Evolutionary conservation across 2,329 filamentous ascomycete genomes (phyloP).

Genomic region (Diaporthe vexans): DNA sequence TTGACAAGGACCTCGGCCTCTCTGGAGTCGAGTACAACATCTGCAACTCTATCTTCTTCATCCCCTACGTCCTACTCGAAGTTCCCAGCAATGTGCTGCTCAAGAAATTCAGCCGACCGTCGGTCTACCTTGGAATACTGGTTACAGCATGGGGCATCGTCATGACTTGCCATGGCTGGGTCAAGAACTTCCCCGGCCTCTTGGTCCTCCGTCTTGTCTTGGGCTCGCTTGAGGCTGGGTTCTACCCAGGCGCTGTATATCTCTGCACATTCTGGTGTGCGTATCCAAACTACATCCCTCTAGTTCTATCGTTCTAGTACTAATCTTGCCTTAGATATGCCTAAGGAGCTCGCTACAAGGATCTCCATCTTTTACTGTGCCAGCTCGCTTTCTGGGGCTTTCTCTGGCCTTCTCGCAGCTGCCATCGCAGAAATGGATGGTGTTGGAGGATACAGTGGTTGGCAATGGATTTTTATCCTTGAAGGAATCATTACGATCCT

Average conservation of each 20-base stretch:
- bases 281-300: constrained; percentile 39
- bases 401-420: constrained; percentile 72
- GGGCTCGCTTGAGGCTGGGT: constrained; percentile 74
- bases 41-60: constrained; percentile 80
- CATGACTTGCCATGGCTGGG: constrained; percentile 68
- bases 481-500: constrained; percentile 73
- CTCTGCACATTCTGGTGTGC: neutral
- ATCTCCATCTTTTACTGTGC: constrained; percentile 83
- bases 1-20: constrained; percentile 68
- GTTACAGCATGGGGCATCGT: constrained; percentile 73
- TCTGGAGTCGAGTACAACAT: constrained; percentile 78
- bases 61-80: constrained; percentile 83
- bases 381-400: constrained; percentile 83
- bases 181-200: constrained; percentile 62
- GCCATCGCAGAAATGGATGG: constrained; percentile 62
- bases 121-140: constrained; percentile 80
- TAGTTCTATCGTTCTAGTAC: constrained; percentile 68
- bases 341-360: constrained; percentile 53
- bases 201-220: constrained; percentile 68
- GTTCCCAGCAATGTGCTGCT: constrained; percentile 82
- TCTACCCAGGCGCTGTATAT: constrained; percentile 74
- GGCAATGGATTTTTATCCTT: constrained; percentile 76
- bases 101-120: constrained; percentile 77
- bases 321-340: constrained; percentile 67
- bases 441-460: constrained; percentile 57